Evolutionary conservation across 192 early-diverging fungal species (phyloP).

Genomic region (Coemansia sp.): DNA sequence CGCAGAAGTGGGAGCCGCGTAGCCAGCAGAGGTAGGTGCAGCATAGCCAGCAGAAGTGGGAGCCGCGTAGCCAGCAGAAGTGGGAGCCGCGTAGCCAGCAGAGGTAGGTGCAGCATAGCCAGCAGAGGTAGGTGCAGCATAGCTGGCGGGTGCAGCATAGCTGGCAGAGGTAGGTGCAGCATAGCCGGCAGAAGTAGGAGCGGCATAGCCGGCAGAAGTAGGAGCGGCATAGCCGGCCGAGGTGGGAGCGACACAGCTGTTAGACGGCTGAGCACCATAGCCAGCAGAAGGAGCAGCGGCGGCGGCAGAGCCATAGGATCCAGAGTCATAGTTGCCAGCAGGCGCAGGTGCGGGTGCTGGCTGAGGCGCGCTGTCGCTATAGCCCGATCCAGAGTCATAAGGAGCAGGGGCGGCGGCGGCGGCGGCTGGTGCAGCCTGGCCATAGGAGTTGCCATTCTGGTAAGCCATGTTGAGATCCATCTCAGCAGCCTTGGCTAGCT

Average conservation of each 20-base stretch:
- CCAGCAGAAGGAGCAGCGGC: background rate
- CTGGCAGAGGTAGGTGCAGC: slow-evolving; percentile 13
- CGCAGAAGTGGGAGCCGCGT: slow-evolving; percentile 3
- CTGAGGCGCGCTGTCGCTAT: background rate
- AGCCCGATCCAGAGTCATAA: background rate
- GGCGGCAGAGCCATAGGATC: slow-evolving; percentile 12
- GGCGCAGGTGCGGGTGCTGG: slow-evolving; percentile 9
- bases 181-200: slow-evolving; percentile 11
- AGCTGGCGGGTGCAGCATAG: slow-evolving; percentile 15
- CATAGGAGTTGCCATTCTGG: slow-evolving; percentile 22
- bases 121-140: background rate
- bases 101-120: slow-evolving; percentile 18
- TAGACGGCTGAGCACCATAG: background rate
- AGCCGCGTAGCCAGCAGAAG: slow-evolving; percentile 5
- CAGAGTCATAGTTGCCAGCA: slow-evolving; percentile 15
- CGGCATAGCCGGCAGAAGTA: slow-evolving; percentile 8
- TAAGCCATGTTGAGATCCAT: slow-evolving; percentile 18
- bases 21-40: slow-evolving; percentile 17
- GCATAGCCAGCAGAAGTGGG: slow-evolving; percentile 12
- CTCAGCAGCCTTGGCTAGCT: slow-evolving; percentile 15
- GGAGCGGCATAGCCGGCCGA: slow-evolving; percentile 14
- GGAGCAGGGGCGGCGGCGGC: background rate
- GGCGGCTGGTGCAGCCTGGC: background rate
- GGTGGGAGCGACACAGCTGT: slow-evolving; percentile 5
- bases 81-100: slow-evolving; percentile 14